Evolutionary conservation across 495 filamentous ascomycete genomes (phyloP), one percentile per base, ranked within the genome.

Genomic region (Hypoxylon fuscum): DNA sequence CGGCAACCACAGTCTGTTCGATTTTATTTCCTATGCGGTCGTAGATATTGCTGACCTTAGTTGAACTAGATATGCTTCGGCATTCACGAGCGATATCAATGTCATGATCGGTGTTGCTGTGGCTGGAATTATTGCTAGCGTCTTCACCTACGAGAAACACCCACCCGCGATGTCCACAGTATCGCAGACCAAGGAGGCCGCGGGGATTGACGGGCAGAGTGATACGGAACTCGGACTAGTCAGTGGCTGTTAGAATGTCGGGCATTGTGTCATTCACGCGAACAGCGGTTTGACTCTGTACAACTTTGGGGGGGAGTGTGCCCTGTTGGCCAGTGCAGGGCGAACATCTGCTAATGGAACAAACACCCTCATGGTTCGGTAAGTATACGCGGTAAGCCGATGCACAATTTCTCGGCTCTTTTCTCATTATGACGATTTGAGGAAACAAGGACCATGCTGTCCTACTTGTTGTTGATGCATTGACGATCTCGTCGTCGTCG

Each of bases 21-120:
- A n/a, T 34, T 0, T n/a, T 31, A 1, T 34, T 7, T 20, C 5
- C 8, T 25, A 12, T 21, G 12, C 11, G 9, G 18, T 5, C 31
- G 17, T 6, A 12, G 21, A 9, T 10, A 8, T 21, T 17, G 8
- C 51, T 62, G 20, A 62, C 20, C 22, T 23, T 40, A 9, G 12
- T 31, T 20, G 11, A 0, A 7, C n/a, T 22, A 68, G 62, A 17
- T 71, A 74, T 42, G 70, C 70, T 12, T 61, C 48, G 12, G 70
- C 70, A 10, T 74, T 73, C 41, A 66, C 68, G 9, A 49, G 64
- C 22, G 71, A 74, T 21, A 65, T 71, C 41, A 70, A 65, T 29
- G 34, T 74, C 32, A 57, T 72, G 62, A 71, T 70, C 12, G 65
- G 60, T 2, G 50, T 76, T 15, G 71, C 71, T 0, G 62, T 25